Conservation (phyloP, 1,284 basidiomycete species). For the Sphaerobolus stellatus region DNA sequence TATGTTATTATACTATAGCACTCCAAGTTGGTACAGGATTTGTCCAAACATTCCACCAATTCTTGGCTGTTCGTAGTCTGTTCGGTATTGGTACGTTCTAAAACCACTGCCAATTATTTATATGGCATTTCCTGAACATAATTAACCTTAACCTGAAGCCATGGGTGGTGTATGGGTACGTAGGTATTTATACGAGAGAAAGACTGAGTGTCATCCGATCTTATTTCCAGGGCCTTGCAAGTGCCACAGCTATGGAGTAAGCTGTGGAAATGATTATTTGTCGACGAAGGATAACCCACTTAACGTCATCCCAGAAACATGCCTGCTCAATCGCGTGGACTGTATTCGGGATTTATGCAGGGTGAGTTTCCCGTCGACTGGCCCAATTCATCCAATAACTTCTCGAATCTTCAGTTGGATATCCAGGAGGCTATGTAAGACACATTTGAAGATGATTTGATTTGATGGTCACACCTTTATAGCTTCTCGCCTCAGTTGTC, state of each 20-base stretch:
- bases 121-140: background rate
- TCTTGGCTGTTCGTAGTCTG: slow-evolving; percentile 71
- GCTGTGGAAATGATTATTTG: background rate
- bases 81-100: slow-evolving; percentile 59
- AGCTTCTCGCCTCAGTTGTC: slow-evolving; percentile 66
- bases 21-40: slow-evolving; percentile 81
- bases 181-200: background rate
- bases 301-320: slow-evolving; percentile 49
- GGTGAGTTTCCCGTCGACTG: slow-evolving; percentile 70
- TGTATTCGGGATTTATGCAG: slow-evolving; percentile 85
- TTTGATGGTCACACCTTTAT: slow-evolving; percentile 18
- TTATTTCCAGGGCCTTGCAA: slow-evolving; percentile 49
- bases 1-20: slow-evolving; percentile 21
- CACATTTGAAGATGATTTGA: background rate
- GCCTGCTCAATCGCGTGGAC: slow-evolving; percentile 81
- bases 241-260: slow-evolving; percentile 75
- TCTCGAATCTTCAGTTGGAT: background rate
- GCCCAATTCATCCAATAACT: background rate
- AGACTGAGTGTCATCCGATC: background rate
- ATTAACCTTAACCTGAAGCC: slow-evolving; percentile 31
- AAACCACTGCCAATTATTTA: background rate
- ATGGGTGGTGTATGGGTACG: slow-evolving; percentile 80
- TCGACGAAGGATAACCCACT: no score
- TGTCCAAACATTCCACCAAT: slow-evolving; percentile 62
- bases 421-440: background rate